These are phyloP conservation scores for Sugiyamaella chiloensis DNA, from an alignment of 805 yeast genomes.

Conservation along the genomic window DNA sequence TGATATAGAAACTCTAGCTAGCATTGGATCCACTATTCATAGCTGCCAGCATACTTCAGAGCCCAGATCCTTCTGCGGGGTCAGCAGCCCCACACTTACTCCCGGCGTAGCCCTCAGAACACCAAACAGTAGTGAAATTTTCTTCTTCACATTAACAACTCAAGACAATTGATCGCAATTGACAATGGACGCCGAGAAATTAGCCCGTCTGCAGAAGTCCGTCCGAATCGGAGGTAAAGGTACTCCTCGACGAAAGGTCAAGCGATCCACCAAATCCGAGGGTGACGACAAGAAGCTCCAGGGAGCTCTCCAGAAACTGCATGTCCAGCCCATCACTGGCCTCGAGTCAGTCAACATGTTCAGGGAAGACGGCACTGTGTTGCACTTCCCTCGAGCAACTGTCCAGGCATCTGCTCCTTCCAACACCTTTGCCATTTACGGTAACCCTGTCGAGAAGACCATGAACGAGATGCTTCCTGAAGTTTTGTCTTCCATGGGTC, in stretches of 20 bases:
- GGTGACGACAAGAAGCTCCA: conserved; percentile 83
- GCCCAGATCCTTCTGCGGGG: too few relatives aligned
- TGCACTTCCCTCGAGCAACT: conserved; percentile 95
- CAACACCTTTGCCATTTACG: conserved; percentile 93
- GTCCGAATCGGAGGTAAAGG: conserved; percentile 75
- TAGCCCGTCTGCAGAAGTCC: conserved; percentile 78
- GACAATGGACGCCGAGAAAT: conserved; percentile 76
- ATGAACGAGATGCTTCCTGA: conserved; percentile 90
- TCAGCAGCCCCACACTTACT: too few relatives aligned
- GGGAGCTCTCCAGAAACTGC: conserved; percentile 81
- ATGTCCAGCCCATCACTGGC: conserved; percentile 83
- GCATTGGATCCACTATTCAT: too few relatives aligned
- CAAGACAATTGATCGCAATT: conserved; percentile 1
- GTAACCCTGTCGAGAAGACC: conserved; percentile 89
- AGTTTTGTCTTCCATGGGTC: conserved; percentile 93
- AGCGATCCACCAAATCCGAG: conserved; percentile 62
- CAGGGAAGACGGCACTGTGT: conserved; percentile 92
- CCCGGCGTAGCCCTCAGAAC: conserved; percentile 4
- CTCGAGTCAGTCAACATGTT: conserved; percentile 97
- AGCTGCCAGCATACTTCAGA: too few relatives aligned
- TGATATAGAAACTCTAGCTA: too few relatives aligned
- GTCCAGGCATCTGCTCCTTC: conserved; percentile 87
- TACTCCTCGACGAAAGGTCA: conserved; percentile 85
- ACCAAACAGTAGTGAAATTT: conserved; percentile 8
- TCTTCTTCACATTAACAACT: neutral